Evolutionary conservation across 1,284 basidiomycete genomes (phyloP), one percentile per base, ranked within the genome.

Genomic region (Melampsora americana): DNA sequence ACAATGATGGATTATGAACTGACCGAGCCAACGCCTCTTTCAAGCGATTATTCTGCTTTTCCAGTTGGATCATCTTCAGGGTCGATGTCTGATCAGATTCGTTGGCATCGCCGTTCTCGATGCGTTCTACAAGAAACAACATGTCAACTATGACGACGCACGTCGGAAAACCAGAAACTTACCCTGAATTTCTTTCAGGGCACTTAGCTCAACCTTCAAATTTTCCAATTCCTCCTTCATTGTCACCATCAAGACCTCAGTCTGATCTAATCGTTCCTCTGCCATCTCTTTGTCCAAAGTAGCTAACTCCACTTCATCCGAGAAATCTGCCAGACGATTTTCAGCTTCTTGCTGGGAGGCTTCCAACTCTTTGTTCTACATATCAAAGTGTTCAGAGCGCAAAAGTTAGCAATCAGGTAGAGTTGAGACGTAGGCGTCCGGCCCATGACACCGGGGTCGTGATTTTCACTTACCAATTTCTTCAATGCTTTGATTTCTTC

Each of bases 281-380:
- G 95, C 95, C 69, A 99, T 90, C 83, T 99, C 96, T 83, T 94
- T 93, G 83, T 99, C 96, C 78, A 99, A 84, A 85, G 93, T 92
- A 2, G 89, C 87, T 89, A 98, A 93, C 84, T 99, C 96, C 48
- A 98, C 85, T 82, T 94, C 92, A 79, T 97, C 95, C 73, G 90
- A 88, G 1, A 90, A 83, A 80, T 95, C 93, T 6, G 88, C 82
- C 1, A 89, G 85, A 53, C 88, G 86, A 20, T 83, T 84, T 78
- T 91, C 89, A n/a, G 90, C 84, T 28, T 87, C 85, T 1, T 86
- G 84, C 44, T 91, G 85, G 74, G 90, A 83, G 2, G 82, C 87
- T 79, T 89, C 86, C 0, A 89, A 84, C 80, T 92, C 90, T 35
- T 88, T 87, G 18, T 90, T 84, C 69, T 78, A 67, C 23, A 66